These are phyloP conservation scores for Talaromyces islandicus DNA, from an alignment of 2,329 filamentous ascomycete genomes.

Conservation along the genomic window DNA sequence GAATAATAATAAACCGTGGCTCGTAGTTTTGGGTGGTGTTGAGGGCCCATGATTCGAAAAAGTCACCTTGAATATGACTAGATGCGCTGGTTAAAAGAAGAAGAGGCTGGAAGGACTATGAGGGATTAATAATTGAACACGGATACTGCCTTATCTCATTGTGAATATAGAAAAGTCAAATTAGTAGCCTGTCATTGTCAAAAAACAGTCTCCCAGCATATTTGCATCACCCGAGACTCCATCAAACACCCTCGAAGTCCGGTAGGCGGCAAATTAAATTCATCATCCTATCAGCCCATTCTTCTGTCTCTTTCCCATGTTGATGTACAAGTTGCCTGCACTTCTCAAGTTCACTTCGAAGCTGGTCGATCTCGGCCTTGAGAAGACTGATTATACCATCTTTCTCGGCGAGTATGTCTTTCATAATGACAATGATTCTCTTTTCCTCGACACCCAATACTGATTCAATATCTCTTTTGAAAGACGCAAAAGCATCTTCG, in stretches of 20 bases:
- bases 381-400: background rate
- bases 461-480: background rate
- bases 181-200: too few relatives aligned
- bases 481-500: background rate
- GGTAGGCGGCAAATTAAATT: background rate
- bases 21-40: too few relatives aligned
- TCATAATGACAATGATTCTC: background rate
- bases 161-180: too few relatives aligned
- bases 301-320: background rate
- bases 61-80: too few relatives aligned
- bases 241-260: background rate
- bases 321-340: background rate
- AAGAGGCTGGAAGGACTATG: too few relatives aligned
- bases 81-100: too few relatives aligned
- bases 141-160: too few relatives aligned
- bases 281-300: background rate
- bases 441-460: background rate
- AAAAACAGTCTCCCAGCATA: background rate
- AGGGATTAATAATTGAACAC: too few relatives aligned
- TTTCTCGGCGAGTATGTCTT: background rate
- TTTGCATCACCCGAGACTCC: background rate
- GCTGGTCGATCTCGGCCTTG: background rate
- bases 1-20: too few relatives aligned
- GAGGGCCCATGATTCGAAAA: too few relatives aligned
- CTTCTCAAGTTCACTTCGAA: background rate